A percentile compares a stretch with the other conserved stretches of the same genome.
phyloP scores from a whole-genome alignment of 2,329 filamentous ascomycete species.

The Ilyonectria mors-panacis region DNA sequence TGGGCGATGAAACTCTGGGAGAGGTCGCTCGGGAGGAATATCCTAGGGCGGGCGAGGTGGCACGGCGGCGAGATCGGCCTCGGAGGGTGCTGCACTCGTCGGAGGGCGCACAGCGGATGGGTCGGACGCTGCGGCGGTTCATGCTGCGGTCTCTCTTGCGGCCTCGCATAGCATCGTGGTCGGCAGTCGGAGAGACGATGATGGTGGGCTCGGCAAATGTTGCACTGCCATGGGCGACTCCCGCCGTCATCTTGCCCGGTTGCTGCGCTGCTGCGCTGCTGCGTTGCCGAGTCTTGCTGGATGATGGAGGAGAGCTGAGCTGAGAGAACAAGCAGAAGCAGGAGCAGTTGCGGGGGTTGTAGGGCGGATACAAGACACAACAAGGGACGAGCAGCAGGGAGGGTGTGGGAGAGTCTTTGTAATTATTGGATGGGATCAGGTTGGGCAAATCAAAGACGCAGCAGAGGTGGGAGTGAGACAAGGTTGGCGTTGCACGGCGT shows the following conservation, averaged over 20 bases:
- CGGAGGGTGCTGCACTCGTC: slow-evolving; percentile 61
- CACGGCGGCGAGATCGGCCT: slow-evolving; percentile 58
- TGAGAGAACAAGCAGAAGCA: not conserved
- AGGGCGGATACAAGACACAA: slow-evolving; percentile 22
- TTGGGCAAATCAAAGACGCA: slow-evolving; percentile 22
- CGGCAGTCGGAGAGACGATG: slow-evolving; percentile 41
- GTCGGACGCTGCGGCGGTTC: slow-evolving; percentile 51
- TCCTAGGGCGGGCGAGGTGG: slow-evolving; percentile 53
- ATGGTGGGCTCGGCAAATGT: slow-evolving; percentile 43
- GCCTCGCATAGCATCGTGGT: slow-evolving; percentile 53
- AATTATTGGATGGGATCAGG: slow-evolving; percentile 25
- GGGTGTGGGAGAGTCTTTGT: slow-evolving; percentile 24
- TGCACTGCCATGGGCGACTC: slow-evolving; percentile 40
- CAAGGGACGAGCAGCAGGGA: slow-evolving; percentile 7
- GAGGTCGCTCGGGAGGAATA: slow-evolving; percentile 53
- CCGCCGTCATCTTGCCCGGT: slow-evolving; percentile 44
- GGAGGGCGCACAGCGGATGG: slow-evolving; percentile 49
- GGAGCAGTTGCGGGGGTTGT: slow-evolving; percentile 19
- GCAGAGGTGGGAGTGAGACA: slow-evolving; percentile 6
- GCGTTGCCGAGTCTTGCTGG: not conserved
- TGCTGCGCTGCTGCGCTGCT: slow-evolving; percentile 11
- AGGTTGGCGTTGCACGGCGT: not conserved
- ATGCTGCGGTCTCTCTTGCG: slow-evolving; percentile 59
- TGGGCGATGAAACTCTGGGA: slow-evolving; percentile 56
- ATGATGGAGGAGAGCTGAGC: not conserved